Evolutionary conservation across 1,284 basidiomycete species (phyloP).

Genomic region (Spongispora temasekensis): DNA sequence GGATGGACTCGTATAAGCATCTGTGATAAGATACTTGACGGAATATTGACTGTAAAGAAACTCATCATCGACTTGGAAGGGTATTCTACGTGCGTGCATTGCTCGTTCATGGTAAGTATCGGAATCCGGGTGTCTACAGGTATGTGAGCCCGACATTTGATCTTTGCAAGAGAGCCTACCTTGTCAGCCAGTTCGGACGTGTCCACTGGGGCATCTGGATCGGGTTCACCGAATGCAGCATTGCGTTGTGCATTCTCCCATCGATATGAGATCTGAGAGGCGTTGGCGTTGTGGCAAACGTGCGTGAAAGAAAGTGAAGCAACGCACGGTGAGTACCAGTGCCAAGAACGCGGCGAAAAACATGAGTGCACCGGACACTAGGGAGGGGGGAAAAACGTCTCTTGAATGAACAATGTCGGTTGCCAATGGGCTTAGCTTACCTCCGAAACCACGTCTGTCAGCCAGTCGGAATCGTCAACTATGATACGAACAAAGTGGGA

Average conservation of each 20-base stretch:
- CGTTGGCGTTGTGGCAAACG: background rate
- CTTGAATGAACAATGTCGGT: too few relatives aligned
- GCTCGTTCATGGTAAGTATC: background rate
- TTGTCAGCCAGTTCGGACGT: conserved; percentile 45
- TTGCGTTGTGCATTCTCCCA: conserved; percentile 62
- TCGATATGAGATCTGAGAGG: conserved; percentile 58
- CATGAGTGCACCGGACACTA: conserved; percentile 57
- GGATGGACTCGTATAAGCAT: too few relatives aligned
- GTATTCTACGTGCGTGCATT: background rate
- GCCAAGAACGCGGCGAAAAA: conserved; percentile 59
- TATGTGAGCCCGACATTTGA: background rate
- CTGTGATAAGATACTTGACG: too few relatives aligned
- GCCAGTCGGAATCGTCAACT: background rate
- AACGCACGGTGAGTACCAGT: conserved; percentile 53
- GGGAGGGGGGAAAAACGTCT: background rate
- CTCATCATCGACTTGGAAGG: too few relatives aligned
- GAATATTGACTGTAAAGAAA: too few relatives aligned
- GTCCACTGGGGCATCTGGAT: conserved; percentile 54
- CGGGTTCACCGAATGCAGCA: conserved; percentile 52
- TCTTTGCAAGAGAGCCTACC: background rate
- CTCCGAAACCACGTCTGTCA: conserved; percentile 30
- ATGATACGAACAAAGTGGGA: conserved; percentile 4
- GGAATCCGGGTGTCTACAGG: conserved; percentile 1
- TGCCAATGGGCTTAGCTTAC: conserved; percentile 7
- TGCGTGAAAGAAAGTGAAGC: background rate